Conservation (phyloP, 352 stramenopile genomes). For the Phytophthora foliorum region DNA sequence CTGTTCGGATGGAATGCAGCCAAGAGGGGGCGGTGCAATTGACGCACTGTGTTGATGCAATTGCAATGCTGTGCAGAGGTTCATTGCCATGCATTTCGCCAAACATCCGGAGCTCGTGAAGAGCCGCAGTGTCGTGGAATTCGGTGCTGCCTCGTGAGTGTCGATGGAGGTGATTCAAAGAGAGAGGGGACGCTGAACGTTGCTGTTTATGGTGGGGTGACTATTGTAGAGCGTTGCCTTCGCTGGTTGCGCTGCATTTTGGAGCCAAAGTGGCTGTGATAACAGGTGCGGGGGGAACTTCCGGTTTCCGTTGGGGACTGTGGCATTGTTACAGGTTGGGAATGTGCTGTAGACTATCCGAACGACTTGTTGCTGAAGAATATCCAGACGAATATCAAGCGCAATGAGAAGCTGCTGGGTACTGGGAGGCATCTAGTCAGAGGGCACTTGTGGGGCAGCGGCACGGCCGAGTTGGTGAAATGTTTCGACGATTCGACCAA, state of each 20-base stretch:
- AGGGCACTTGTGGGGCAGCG: conserved; percentile 55
- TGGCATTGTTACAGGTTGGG: not conserved
- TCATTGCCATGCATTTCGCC: conserved; percentile 57
- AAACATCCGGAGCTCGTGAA: conserved; percentile 41
- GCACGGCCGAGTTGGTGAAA: conserved; percentile 26
- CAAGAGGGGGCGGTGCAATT: not conserved
- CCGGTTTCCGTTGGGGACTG: not conserved
- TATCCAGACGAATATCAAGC: conserved; percentile 50
- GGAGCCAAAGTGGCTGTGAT: conserved; percentile 50
- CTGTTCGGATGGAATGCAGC: not conserved
- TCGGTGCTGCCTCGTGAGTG: conserved; percentile 61
- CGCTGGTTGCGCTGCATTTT: conserved; percentile 56
- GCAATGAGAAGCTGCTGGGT: conserved; percentile 45
- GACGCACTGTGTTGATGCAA: conserved; percentile 6
- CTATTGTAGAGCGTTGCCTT: conserved; percentile 48
- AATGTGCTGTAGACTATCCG: conserved; percentile 51
- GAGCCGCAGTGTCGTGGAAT: conserved; percentile 50
- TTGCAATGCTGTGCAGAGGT: conserved; percentile 51
- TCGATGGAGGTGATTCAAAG: not conserved
- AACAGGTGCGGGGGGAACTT: conserved; percentile 38
- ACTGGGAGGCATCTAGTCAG: conserved; percentile 39
- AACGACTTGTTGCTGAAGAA: conserved; percentile 57
- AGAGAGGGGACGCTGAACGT: not conserved
- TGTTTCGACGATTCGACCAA: conserved; percentile 19
- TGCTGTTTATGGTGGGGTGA: not conserved